phyloP scores from a whole-genome alignment of 768 basidiomycete species.

The Kwoniella dejecticola region DNA sequence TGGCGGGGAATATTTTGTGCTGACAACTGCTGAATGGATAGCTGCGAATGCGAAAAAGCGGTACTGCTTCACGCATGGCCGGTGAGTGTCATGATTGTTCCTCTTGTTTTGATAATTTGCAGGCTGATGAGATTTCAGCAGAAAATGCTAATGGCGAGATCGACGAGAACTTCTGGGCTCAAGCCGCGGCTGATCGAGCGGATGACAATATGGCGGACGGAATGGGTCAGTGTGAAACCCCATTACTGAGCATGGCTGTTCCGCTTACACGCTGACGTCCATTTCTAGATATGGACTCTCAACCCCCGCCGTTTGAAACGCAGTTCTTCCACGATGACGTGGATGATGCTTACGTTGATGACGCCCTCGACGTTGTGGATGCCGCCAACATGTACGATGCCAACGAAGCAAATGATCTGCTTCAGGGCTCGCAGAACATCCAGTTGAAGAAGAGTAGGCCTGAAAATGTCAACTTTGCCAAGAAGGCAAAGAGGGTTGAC shows the following conservation, averaged over 20 bases:
- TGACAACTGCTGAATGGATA: too few species aligned
- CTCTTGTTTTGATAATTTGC: not conserved
- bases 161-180: conserved; percentile 96
- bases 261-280: not conserved
- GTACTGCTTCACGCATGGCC: conserved; percentile 57
- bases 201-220: conserved; percentile 67
- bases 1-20: too few species aligned
- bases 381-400: conserved; percentile 57
- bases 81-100: conserved; percentile 35
- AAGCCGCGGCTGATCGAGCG: conserved; percentile 80
- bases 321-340: conserved; percentile 94
- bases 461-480: conserved; percentile 89
- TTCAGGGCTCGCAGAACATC: conserved; percentile 72
- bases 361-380: conserved; percentile 56
- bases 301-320: conserved; percentile 78
- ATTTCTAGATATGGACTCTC: conserved; percentile 20
- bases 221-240: conserved; percentile 1
- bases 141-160: conserved; percentile 76
- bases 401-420: conserved; percentile 88
- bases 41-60: conserved; percentile 86
- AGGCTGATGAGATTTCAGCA: too few species aligned
- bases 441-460: conserved; percentile 77
- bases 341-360: conserved; percentile 68
- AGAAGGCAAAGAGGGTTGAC: conserved; percentile 93
- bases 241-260: not conserved